Evolutionary conservation across 2,329 filamentous ascomycete species (phyloP).

Genomic region (Xylariales sp.): DNA sequence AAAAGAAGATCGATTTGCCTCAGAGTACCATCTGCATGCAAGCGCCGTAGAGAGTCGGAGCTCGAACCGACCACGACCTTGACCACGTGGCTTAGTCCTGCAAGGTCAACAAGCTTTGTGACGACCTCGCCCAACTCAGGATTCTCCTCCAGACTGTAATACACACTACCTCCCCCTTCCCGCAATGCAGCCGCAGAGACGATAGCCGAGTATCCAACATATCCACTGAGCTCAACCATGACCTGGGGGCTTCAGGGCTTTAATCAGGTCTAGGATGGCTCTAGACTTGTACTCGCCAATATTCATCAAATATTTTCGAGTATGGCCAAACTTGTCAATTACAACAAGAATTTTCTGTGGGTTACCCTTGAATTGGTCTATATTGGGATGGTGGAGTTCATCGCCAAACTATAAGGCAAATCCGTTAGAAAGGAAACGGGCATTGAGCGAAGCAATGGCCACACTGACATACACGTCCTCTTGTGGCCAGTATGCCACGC

Average conservation of each 20-base stretch:
- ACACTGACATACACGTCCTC: slow-evolving; percentile 54
- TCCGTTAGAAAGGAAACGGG: background rate
- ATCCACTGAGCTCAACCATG: slow-evolving; percentile 84
- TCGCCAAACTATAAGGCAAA: slow-evolving; percentile 66
- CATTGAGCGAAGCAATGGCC: background rate
- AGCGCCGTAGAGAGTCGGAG: slow-evolving; percentile 70
- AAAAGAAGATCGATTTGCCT: slow-evolving; percentile 77
- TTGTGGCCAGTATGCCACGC: slow-evolving; percentile 56
- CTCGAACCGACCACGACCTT: slow-evolving; percentile 77
- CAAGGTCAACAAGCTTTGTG: slow-evolving; percentile 75
- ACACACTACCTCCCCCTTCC: slow-evolving; percentile 71
- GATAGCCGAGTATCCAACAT: slow-evolving; percentile 84
- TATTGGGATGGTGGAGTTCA: slow-evolving; percentile 70
- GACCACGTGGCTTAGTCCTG: slow-evolving; percentile 77
- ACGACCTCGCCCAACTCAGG: slow-evolving; percentile 80
- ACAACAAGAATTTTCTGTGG: slow-evolving; percentile 72
- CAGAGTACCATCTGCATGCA: slow-evolving; percentile 66
- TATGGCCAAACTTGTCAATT: slow-evolving; percentile 76
- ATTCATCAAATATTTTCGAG: slow-evolving; percentile 81
- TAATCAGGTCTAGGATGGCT: slow-evolving; percentile 76
- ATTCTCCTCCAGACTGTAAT: slow-evolving; percentile 79
- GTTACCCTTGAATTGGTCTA: slow-evolving; percentile 72
- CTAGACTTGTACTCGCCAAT: slow-evolving; percentile 79
- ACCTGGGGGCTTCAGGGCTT: slow-evolving; percentile 70
- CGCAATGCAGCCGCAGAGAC: slow-evolving; percentile 76